Evolutionary conservation across 1,139 yeast genomes (phyloP).

Genomic region (Magnusiomyces paraingens): DNA sequence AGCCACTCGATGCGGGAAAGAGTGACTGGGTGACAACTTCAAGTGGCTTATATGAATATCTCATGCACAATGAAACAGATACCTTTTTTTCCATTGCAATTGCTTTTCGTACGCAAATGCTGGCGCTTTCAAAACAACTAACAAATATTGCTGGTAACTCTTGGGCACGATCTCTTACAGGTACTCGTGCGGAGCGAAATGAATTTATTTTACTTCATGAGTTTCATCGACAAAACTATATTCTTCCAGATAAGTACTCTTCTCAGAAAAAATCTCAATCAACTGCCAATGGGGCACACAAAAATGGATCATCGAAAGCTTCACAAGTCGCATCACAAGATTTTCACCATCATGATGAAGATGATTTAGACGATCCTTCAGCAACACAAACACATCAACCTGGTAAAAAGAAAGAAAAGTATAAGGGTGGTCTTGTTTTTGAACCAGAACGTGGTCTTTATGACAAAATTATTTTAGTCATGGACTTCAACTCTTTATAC

Average conservation of each 20-base stretch:
- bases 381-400: constrained; percentile 9
- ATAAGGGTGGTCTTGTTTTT: constrained; percentile 93
- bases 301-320: not conserved
- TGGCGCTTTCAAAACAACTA: constrained; percentile 83
- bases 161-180: constrained; percentile 92
- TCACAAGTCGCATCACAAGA: constrained; percentile 1
- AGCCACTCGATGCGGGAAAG: constrained; percentile 61
- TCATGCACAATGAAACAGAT: constrained; percentile 61
- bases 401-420: constrained; percentile 66
- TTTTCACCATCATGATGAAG: constrained; percentile 26
- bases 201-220: constrained; percentile 92
- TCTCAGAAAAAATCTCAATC: not conserved
- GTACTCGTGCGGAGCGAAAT: constrained; percentile 95
- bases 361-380: constrained; percentile 29
- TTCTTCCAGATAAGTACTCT: constrained; percentile 74
- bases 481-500: constrained; percentile 97
- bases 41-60: constrained; percentile 56
- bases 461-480: constrained; percentile 79
- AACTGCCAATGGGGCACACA: not conserved
- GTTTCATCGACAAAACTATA: constrained; percentile 69
- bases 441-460: constrained; percentile 96
- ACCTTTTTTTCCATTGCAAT: constrained; percentile 65
- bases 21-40: constrained; percentile 54
- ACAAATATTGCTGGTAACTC: constrained; percentile 96
- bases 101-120: constrained; percentile 75